phyloP scores from a whole-genome alignment of 148 eudicot species.

The Agrostemma githago region DNA sequence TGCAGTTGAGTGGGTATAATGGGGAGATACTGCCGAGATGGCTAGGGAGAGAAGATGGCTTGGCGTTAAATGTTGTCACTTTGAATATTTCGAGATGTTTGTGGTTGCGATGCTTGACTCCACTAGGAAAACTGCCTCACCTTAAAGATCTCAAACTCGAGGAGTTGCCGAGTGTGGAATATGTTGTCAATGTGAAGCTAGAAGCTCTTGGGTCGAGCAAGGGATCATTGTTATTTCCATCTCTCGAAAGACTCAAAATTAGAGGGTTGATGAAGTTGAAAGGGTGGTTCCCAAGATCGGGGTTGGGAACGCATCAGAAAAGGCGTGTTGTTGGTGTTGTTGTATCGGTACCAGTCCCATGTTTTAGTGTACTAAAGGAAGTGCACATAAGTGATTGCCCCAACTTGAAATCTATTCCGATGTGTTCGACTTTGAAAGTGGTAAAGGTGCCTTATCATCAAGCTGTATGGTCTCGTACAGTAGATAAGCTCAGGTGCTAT shows the following conservation, averaged over 20 bases:
- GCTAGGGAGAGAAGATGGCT: constrained; percentile 12
- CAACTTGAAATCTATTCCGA: too few relatives aligned
- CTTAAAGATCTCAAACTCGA: not conserved
- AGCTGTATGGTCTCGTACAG: too few relatives aligned
- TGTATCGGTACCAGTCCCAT: too few relatives aligned
- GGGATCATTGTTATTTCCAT: constrained; percentile 4
- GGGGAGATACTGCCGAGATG: not conserved
- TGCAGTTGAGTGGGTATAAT: not conserved
- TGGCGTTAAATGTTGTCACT: constrained; percentile 12
- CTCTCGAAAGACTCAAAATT: not conserved
- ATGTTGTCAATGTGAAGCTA: constrained; percentile 1
- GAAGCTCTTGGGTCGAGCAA: too few relatives aligned
- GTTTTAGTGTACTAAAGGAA: too few relatives aligned
- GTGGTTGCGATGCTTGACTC: not conserved
- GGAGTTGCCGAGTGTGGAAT: constrained; percentile 5
- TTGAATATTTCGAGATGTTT: not conserved
- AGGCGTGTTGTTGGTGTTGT: too few relatives aligned
- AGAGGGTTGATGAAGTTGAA: not conserved
- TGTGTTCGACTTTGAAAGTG: too few relatives aligned
- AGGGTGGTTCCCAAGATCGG: not conserved
- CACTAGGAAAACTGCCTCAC: not conserved
- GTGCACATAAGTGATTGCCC: too few relatives aligned
- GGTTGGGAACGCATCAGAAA: not conserved
- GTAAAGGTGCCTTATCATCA: too few relatives aligned
- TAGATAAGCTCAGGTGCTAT: too few relatives aligned